phyloP scores from a whole-genome alignment of 192 early-diverging fungal species.

The Rhizoclosmatium sp. region DNA sequence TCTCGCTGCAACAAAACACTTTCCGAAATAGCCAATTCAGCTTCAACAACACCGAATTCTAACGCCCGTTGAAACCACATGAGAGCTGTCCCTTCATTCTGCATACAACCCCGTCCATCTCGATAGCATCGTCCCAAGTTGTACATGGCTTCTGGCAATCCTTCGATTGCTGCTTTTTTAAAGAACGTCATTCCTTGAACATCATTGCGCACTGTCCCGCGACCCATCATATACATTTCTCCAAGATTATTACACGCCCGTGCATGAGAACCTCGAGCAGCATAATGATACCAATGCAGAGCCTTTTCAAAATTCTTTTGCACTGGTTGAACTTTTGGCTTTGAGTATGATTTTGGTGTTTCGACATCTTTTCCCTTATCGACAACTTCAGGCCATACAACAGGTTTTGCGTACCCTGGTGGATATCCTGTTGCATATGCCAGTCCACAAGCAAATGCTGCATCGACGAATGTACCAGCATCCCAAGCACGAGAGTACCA shows the following conservation, averaged over 20 bases:
- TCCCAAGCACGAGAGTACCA: slow-evolving; percentile 36
- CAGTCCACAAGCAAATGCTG: slow-evolving; percentile 29
- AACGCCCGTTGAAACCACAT: slow-evolving; percentile 30
- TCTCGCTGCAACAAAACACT: too few species aligned
- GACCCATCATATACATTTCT: slow-evolving; percentile 33
- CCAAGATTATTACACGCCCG: slow-evolving; percentile 31
- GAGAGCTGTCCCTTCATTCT: slow-evolving; percentile 15
- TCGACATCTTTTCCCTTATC: background rate
- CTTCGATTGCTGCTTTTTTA: slow-evolving; percentile 16
- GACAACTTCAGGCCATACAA: background rate
- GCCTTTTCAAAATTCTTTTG: slow-evolving; percentile 13
- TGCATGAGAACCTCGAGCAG: slow-evolving; percentile 5
- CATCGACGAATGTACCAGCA: slow-evolving; percentile 17
- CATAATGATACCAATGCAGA: slow-evolving; percentile 22
- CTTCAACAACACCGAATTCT: slow-evolving; percentile 31
- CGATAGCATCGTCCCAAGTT: slow-evolving; percentile 29
- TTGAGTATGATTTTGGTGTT: background rate
- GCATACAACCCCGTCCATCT: slow-evolving; percentile 29
- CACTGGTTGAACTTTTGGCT: slow-evolving; percentile 11
- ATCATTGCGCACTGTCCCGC: slow-evolving; percentile 10
- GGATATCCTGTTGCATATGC: slow-evolving; percentile 29
- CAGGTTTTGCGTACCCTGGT: slow-evolving; percentile 22
- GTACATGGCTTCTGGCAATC: slow-evolving; percentile 30
- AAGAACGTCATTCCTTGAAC: slow-evolving; percentile 14
- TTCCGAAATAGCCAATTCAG: slow-evolving; percentile 20